Evolutionary conservation across 305 asterid species (phyloP).

Genomic region (Withania somnifera): DNA sequence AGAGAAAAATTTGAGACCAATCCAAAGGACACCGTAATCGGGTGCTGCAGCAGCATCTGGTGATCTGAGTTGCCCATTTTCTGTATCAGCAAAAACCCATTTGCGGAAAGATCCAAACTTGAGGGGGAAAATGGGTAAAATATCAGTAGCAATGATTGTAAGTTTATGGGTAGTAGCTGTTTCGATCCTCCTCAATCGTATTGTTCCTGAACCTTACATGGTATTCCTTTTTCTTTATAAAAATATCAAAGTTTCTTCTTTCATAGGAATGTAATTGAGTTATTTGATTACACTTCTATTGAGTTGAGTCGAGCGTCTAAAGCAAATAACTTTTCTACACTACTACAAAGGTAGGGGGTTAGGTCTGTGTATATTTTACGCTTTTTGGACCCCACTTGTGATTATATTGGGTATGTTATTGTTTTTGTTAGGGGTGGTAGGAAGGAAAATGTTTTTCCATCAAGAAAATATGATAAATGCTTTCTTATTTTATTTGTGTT

Average conservation of each 20-base stretch:
- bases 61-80: background rate
- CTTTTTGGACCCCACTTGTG: too few species aligned
- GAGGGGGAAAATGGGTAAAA: constrained; percentile 32
- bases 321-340: too few species aligned
- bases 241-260: background rate
- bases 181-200: constrained; percentile 51
- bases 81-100: background rate
- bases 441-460: too few species aligned
- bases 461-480: too few species aligned
- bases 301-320: too few species aligned
- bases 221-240: constrained; percentile 17
- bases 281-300: background rate
- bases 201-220: constrained; percentile 87
- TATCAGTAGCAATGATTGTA: constrained; percentile 34
- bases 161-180: constrained; percentile 53
- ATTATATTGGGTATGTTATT: background rate
- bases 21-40: background rate
- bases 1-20: too few species aligned
- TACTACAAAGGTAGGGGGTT: too few species aligned
- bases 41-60: background rate
- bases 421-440: too few species aligned
- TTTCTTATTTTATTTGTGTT: too few species aligned
- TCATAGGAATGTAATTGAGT: background rate
- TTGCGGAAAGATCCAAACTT: background rate
- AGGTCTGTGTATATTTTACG: too few species aligned